Evolutionary conservation across 2,329 filamentous ascomycete genomes (phyloP), one percentile per base, ranked within the genome.

Genomic region (Aspergillus neoniger): DNA sequence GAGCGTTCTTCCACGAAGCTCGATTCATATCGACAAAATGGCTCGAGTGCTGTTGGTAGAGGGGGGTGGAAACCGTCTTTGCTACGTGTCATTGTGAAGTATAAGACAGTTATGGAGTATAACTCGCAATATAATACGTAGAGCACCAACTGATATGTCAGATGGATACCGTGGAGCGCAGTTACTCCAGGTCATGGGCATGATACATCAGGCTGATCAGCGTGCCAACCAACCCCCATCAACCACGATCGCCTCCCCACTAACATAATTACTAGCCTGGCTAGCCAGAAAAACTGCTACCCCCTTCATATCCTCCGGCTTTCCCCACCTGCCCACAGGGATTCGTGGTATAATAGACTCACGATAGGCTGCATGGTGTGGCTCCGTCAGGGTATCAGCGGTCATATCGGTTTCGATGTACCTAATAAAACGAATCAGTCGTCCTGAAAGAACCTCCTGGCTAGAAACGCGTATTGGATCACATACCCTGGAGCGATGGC

Each of bases 391-490:
- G 4, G 44, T 48, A 15, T 48, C 44, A 19, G 23, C 12, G 3
- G 21, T 48, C 44, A 48, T 48, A 21, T 48, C 44, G 21, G 44
- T 48, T 21, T 21, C 44, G 44, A 48, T 48, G 21, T 48, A 48
- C 7, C 44, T 48, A 28, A 23, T 7, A 17, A 41, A 1, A 7
- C 4, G 1, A 17, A 12, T 25, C 21, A 23, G 21, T 36, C 0
- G 1, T 6, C 0, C 4, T 36, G 44, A 48, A 23, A 48, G 4
- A 0, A 4, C 2, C 5, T 44, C 6, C 21, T 9, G 17, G 17
- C 9, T 23, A 0, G 5, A 3, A 10, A 23, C 6, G 1, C 19
- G 4, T 25, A 17, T 10, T 96, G 52, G 86, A 90, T 68, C 96
- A 15, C 91, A 76, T 96, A 96, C 57, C 60, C 60, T 15, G 60